These are phyloP conservation scores for Alternaria rosae DNA, from an alignment of 2,329 filamentous ascomycete species.

Conservation along the genomic window DNA sequence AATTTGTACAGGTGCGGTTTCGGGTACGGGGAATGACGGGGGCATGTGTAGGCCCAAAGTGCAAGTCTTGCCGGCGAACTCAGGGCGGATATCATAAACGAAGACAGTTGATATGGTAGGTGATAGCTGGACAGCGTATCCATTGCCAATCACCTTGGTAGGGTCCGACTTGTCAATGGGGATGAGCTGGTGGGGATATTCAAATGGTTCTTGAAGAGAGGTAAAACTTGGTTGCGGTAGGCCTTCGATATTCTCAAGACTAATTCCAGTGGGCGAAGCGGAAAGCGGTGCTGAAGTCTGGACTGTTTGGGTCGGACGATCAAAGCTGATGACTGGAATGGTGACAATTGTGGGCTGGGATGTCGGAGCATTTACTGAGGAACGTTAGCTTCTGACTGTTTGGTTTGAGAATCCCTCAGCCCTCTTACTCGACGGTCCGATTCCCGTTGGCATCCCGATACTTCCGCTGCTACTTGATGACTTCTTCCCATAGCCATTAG, in stretches of 20 bases:
- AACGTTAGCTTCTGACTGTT: background rate
- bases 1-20: slow-evolving; percentile 42
- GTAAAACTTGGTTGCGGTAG: background rate
- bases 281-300: background rate
- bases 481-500: slow-evolving; percentile 35
- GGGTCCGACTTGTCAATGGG: slow-evolving; percentile 49
- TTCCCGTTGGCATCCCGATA: slow-evolving; percentile 11
- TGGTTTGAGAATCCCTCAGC: background rate
- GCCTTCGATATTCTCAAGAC: slow-evolving; percentile 4
- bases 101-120: slow-evolving; percentile 52
- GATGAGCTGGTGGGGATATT: slow-evolving; percentile 50
- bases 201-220: slow-evolving; percentile 29
- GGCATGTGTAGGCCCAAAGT: slow-evolving; percentile 59
- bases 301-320: background rate
- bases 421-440: slow-evolving; percentile 22
- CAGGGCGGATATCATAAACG: slow-evolving; percentile 56
- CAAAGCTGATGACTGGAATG: slow-evolving; percentile 4
- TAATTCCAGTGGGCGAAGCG: background rate
- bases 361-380: slow-evolving; percentile 12
- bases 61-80: slow-evolving; percentile 54
- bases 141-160: slow-evolving; percentile 49
- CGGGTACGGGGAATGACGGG: slow-evolving; percentile 32
- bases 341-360: slow-evolving; percentile 18
- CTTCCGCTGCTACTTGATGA: slow-evolving; percentile 17
- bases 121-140: slow-evolving; percentile 52